A percentile compares a stretch with the other conserved stretches of the same genome.
Evolutionary conservation across 2,329 filamentous ascomycete species (phyloP).

Genomic region (Sclerotinia nivalis): DNA sequence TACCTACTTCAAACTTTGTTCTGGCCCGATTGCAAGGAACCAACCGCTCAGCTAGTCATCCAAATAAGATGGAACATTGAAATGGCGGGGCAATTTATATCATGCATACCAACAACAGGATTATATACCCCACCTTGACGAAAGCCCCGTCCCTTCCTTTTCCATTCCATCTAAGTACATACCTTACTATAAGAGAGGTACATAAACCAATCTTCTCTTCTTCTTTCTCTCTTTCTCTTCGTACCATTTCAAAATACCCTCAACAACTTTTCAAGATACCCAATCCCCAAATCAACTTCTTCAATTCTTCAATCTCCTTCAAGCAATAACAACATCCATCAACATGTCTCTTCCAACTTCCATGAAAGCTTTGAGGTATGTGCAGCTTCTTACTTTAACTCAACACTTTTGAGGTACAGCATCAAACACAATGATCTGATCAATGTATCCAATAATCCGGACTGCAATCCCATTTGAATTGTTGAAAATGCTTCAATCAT

Average conservation of each 20-base stretch:
- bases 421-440: neutral
- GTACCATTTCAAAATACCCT: slow-evolving; percentile 5
- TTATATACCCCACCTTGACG: slow-evolving; percentile 9
- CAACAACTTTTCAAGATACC: neutral
- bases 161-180: neutral
- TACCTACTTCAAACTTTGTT: neutral
- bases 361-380: slow-evolving; percentile 61
- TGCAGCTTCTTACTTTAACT: slow-evolving; percentile 33
- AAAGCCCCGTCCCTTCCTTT: slow-evolving; percentile 5
- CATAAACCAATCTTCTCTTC: neutral
- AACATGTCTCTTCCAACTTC: slow-evolving; percentile 46
- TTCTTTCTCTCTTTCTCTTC: neutral
- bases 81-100: slow-evolving; percentile 13
- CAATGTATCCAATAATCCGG: too few species aligned
- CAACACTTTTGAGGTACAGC: neutral
- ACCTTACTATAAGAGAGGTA: slow-evolving; percentile 1
- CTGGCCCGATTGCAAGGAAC: slow-evolving; percentile 14
- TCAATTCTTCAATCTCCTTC: neutral
- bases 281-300: neutral
- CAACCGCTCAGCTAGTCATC: neutral
- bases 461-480: too few species aligned
- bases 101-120: slow-evolving; percentile 11
- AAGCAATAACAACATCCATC: slow-evolving; percentile 21
- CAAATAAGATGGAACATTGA: neutral
- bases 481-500: too few species aligned